These are phyloP conservation scores for Protostelium mycophagum DNA, from an alignment of 78 protist species.

Conservation along the genomic window DNA sequence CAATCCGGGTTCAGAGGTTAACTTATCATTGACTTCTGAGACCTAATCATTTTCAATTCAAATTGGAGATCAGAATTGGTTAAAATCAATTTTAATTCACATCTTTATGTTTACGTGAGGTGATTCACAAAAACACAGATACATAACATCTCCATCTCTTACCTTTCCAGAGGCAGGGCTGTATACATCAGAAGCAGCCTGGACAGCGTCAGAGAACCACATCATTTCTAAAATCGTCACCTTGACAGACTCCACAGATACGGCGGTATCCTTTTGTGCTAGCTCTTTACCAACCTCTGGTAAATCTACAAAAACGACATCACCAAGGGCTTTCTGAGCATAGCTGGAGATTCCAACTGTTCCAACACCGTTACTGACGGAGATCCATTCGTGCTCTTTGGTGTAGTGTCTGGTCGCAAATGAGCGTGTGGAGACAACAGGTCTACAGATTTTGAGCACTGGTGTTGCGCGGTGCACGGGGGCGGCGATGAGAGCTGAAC, in stretches of 20 bases:
- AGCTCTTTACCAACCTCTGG: conserved; percentile 5
- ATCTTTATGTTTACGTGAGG: not conserved
- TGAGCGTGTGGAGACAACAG: too few species aligned
- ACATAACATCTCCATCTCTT: not conserved
- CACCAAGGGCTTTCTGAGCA: conserved; percentile 46
- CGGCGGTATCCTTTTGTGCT: not conserved
- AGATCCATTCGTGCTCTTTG: conserved; percentile 47
- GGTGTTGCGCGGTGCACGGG: too few species aligned
- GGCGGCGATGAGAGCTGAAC: too few species aligned
- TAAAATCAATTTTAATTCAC: too few species aligned
- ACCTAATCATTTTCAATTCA: too few species aligned
- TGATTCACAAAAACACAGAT: not conserved
- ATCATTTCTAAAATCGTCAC: not conserved
- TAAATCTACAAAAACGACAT: conserved; percentile 44
- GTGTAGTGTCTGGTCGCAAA: conserved; percentile 7
- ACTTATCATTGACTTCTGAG: conserved; percentile 5
- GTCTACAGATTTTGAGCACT: too few species aligned
- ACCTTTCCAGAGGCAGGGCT: conserved; percentile 40
- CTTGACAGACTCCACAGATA: not conserved
- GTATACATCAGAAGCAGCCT: conserved; percentile 58
- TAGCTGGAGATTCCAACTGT: conserved; percentile 42
- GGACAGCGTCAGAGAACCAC: not conserved
- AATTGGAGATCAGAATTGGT: too few species aligned
- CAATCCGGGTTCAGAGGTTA: not conserved
- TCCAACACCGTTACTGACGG: not conserved